Evolutionary conservation across 331 rosid species (phyloP), one percentile per base, ranked within the genome.

Genomic region (Quercus lobata): DNA sequence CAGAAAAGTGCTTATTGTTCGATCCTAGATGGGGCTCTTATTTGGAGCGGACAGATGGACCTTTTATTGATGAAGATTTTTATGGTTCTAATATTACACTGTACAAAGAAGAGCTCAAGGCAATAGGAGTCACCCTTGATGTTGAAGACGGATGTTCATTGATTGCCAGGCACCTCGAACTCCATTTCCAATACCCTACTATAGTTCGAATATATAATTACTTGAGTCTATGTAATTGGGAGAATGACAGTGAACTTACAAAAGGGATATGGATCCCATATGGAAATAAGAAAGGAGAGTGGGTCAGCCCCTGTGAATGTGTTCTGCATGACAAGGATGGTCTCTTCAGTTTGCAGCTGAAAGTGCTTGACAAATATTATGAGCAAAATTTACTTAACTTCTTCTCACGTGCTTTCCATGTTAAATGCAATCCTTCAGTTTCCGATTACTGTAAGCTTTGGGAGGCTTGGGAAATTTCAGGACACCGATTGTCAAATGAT

Each of bases 381-480:
- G 82, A 76, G 37, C 71, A 56, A 14, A 19, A 70, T 3, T 70
- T 88, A 17, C 89, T 93, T 9, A 3, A 5, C 21, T 91, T 93
- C 63, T 88, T 93, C 84, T 75, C 83, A 60, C 7, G 0, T 65
- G 82, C 90, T 44, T 78, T 91, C 78, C 57, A 69, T 17, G 94
- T 87, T 30, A 81, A 81, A 58, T 57, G 15, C 41, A 82, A 68
- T 71, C 97, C 94, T 17, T 80, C 84, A 8, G 63, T 83, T 53
- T 87, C 87, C 5, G 91, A 91, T 69, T 92, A 92, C 84, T 78
- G 84, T 49, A 73, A 81, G 57, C 87, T 92, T 6, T 91, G 97
- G 97, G 85, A 88, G 78, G 73, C 35, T 7, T 92, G 94, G 96
- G 91, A 88, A 84, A 81, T 49, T 57, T 82, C 89, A 29, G 57